Evolutionary conservation across 352 stramenopile genomes (phyloP).

Genomic region (Phytopythium litorale): DNA sequence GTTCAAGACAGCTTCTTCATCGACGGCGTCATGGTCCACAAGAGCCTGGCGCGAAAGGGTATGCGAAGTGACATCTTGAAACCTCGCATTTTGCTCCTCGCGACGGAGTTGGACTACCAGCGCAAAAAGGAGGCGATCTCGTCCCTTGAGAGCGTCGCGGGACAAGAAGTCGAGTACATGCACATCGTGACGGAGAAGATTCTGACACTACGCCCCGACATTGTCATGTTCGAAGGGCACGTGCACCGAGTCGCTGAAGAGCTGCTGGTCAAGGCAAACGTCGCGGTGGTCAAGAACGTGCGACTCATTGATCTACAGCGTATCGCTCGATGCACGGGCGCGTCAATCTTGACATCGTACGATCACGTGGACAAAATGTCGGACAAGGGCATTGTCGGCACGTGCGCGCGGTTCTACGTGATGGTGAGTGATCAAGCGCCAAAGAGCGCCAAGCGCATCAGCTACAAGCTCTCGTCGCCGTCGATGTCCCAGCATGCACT

Average conservation of each 20-base stretch:
- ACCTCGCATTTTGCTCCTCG: slow-evolving; percentile 79
- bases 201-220: slow-evolving; percentile 77
- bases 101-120: slow-evolving; percentile 81
- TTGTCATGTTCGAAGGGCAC: slow-evolving; percentile 82
- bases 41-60: slow-evolving; percentile 74
- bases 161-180: slow-evolving; percentile 89
- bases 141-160: slow-evolving; percentile 77
- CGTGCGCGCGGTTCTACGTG: slow-evolving; percentile 81
- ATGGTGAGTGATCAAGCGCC: slow-evolving; percentile 78
- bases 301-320: slow-evolving; percentile 73
- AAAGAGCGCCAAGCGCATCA: slow-evolving; percentile 57
- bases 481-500: background rate
- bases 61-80: slow-evolving; percentile 82
- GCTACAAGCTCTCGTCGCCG: slow-evolving; percentile 23
- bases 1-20: slow-evolving; percentile 87
- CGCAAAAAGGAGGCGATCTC: slow-evolving; percentile 80
- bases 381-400: slow-evolving; percentile 67
- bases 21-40: slow-evolving; percentile 85
- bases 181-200: slow-evolving; percentile 89
- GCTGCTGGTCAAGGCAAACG: slow-evolving; percentile 63
- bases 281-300: slow-evolving; percentile 87
- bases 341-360: slow-evolving; percentile 77
- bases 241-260: slow-evolving; percentile 85
- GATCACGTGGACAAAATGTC: slow-evolving; percentile 89
- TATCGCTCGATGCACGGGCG: slow-evolving; percentile 71